Evolutionary conservation across 371 early-diverging fungal species (phyloP), one percentile per base, ranked within the genome.

Genomic region (Massospora cicadina): DNA sequence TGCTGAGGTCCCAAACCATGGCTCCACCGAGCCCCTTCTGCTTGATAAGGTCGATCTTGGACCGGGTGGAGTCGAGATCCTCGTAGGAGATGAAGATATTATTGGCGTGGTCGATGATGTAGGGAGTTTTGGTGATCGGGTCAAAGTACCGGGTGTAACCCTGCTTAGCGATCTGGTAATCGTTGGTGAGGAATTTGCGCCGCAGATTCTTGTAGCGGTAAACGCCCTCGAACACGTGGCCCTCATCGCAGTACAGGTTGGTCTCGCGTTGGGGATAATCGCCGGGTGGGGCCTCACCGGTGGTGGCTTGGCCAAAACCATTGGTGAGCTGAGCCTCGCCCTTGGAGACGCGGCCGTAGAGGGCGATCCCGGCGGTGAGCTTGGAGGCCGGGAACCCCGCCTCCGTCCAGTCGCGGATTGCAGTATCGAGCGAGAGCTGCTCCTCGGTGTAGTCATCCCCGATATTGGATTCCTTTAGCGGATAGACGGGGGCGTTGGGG

Each of bases 141-240:
- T 86, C 87, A 82, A 81, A 84, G 61, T 78, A 68, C 25, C 81
- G 78, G 13, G 68, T 66, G 80, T 79, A 83, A n/a, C 61, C 61
- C 17, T 7, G 30, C 0, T 65, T 78, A 1, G 85, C 71, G 23
- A 70, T 70, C 5, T 43, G 5, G 43, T 67, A 69, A 29, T 74
- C 75, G 13, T 68, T 66, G 23, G 67, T 58, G 17, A 84, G 56
- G 0, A 81, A 64, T 2, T 77, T 77, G 64, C 77, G 74, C 3
- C 85, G 79, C 63, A 87, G 54, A 68, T 81, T 80, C 62, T 72
- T 71, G 80, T 81, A 87, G 67, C 79, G 78, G 83, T 84, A 85
- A 7, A 78, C 65, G 23, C 80, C 77, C 25, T 69, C 81, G 58
- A 76, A 73, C 23, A 75, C 70, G 7, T 76, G 76, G 10, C 70